These are phyloP conservation scores for Russula emetica DNA, from an alignment of 768 basidiomycete genomes.

Conservation along the genomic window DNA sequence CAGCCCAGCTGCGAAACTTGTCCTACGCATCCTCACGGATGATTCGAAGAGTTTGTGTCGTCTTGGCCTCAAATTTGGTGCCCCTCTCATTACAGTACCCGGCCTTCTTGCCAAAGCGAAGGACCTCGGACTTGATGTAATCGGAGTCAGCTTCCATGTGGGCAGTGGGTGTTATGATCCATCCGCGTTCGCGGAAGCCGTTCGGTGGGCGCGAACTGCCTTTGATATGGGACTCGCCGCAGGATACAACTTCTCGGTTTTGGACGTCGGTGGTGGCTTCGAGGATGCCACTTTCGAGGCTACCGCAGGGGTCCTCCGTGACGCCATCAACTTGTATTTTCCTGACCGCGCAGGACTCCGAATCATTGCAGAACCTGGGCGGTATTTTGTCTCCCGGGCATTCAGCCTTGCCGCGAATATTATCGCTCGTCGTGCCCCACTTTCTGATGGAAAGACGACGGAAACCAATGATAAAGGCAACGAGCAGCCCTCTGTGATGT, in stretches of 20 bases:
- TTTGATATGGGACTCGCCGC: conserved; percentile 83
- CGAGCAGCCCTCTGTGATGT: conserved; percentile 73
- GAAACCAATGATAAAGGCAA: conserved; percentile 31
- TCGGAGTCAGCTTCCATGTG: conserved; percentile 97
- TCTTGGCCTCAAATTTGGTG: conserved; percentile 96
- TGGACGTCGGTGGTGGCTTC: conserved; percentile 97
- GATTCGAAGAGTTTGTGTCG: conserved; percentile 93
- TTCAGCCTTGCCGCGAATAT: conserved; percentile 92
- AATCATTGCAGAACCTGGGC: conserved; percentile 93
- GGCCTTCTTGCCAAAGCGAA: conserved; percentile 73
- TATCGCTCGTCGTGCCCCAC: conserved; percentile 77
- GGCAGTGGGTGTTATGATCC: conserved; percentile 97
- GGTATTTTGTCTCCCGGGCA: conserved; percentile 89
- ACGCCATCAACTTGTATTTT: conserved; percentile 75
- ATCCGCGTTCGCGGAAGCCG: conserved; percentile 82
- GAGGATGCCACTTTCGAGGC: conserved; percentile 82
- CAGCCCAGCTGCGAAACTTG: conserved; percentile 78
- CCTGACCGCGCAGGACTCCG: conserved; percentile 64
- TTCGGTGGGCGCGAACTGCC: conserved; percentile 71
- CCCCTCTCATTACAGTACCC: conserved; percentile 75
- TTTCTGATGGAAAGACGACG: conserved; percentile 36
- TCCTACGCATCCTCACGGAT: conserved; percentile 96
- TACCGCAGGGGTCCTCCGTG: conserved; percentile 64
- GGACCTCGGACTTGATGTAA: conserved; percentile 75
- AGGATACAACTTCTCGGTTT: conserved; percentile 77